Evolutionary conservation across 1,139 yeast genomes (phyloP).

Genomic region (Lodderomyces margitis): DNA sequence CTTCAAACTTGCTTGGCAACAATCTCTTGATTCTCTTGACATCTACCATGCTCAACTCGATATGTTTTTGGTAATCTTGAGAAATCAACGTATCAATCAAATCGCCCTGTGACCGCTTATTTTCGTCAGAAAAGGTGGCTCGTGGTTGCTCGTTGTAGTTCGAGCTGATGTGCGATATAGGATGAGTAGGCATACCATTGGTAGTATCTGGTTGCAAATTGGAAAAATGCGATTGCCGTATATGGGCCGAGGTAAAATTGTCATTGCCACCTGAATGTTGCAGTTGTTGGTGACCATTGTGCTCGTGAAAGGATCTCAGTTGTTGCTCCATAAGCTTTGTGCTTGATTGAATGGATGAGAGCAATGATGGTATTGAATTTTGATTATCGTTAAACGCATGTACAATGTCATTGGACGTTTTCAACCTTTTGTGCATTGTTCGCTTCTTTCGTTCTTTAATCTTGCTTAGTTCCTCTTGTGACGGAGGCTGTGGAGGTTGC

Average conservation of each 20-base stretch:
- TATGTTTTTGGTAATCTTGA: slow-evolving; percentile 11
- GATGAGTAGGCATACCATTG: neutral
- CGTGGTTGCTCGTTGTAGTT: neutral
- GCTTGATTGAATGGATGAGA: slow-evolving; percentile 10
- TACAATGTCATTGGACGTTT: slow-evolving; percentile 13
- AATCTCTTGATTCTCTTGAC: slow-evolving; percentile 18
- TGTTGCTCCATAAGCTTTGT: slow-evolving; percentile 4
- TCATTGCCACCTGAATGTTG: neutral
- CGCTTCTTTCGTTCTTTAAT: slow-evolving; percentile 25
- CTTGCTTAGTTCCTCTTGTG: slow-evolving; percentile 24
- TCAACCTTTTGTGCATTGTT: slow-evolving; percentile 16
- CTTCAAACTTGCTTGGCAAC: slow-evolving; percentile 16
- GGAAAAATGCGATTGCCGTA: slow-evolving; percentile 4
- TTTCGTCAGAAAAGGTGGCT: neutral
- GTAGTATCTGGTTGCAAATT: slow-evolving; percentile 6
- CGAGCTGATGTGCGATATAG: slow-evolving; percentile 6
- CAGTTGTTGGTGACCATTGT: slow-evolving; percentile 1
- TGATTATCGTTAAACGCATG: slow-evolving; percentile 12
- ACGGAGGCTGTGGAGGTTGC: slow-evolving; percentile 50
- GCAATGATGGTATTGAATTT: slow-evolving; percentile 13
- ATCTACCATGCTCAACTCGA: slow-evolving; percentile 18
- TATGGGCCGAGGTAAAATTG: neutral
- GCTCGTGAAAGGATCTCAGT: neutral
- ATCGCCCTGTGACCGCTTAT: slow-evolving; percentile 4
- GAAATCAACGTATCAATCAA: slow-evolving; percentile 13